phyloP scores from a whole-genome alignment of 768 basidiomycete species.

The Mycena alexandri region DNA sequence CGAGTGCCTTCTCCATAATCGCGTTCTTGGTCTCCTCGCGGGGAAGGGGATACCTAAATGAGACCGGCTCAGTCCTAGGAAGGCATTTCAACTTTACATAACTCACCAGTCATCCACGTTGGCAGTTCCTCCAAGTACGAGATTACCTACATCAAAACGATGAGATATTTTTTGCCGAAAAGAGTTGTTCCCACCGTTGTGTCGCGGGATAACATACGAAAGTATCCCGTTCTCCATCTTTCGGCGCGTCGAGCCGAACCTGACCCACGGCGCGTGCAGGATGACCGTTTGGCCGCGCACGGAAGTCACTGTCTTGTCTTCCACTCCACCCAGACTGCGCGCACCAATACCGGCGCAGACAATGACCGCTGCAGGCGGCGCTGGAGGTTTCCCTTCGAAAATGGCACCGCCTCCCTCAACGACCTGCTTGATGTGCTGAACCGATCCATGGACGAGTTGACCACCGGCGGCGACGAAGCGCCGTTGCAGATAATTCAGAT shows the following conservation, averaged over 20 bases:
- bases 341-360: slow-evolving; percentile 54
- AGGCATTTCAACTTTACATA: not conserved
- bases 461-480: slow-evolving; percentile 73
- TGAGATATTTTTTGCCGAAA: too few species aligned
- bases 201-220: slow-evolving; percentile 76
- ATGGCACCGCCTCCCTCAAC: slow-evolving; percentile 55
- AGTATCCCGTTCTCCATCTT: slow-evolving; percentile 37
- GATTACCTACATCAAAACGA: slow-evolving; percentile 40
- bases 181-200: slow-evolving; percentile 46
- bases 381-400: slow-evolving; percentile 33
- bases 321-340: slow-evolving; percentile 68
- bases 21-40: slow-evolving; percentile 36
- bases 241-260: slow-evolving; percentile 36
- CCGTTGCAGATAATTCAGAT: slow-evolving; percentile 72
- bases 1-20: slow-evolving; percentile 37
- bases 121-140: slow-evolving; percentile 71
- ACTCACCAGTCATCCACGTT: slow-evolving; percentile 57
- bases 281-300: slow-evolving; percentile 76
- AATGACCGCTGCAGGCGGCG: slow-evolving; percentile 35
- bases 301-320: slow-evolving; percentile 69
- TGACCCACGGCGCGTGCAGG: slow-evolving; percentile 62
- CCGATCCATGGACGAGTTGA: slow-evolving; percentile 55
- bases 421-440: slow-evolving; percentile 74
- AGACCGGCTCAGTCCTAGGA: not conserved
- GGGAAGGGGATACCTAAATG: slow-evolving; percentile 32